Base-by-base conservation (phyloP, 352 stramenopile species). In the Globisporangium mamillatum region DNA sequence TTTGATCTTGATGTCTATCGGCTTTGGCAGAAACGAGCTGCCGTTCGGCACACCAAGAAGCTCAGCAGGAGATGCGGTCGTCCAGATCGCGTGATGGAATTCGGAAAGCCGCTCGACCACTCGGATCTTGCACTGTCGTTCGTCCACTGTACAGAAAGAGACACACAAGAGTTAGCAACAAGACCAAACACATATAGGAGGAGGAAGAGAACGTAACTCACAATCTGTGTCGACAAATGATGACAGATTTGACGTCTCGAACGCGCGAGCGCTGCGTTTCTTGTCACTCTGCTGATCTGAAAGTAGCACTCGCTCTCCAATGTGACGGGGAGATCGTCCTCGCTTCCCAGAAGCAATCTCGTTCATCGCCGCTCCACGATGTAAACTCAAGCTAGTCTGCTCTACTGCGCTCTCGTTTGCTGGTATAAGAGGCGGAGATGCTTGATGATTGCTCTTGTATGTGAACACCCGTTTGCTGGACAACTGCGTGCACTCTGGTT, bases 51-150 rank as follows among this genome's bases (percentile, higher is more conserved):
- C 55, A 1, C 56, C 32, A 29, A 66, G 61, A 20, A 72, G 34
- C n/a, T 71, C 58, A 14, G 22, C 57, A 29, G 68, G 75, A 0
- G 60, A 67, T 20, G 81, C 66, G 57, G 76, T 89, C 7, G 80
- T 89, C 63, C 76, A 76, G 76, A 95, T 93, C 3, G 81, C 86
- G 22, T 93, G 77, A 3, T 92, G 84, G 66, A 95, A 95, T 58
- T 95, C 88, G 5, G 85, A 88, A 22, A 95, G 68, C 0, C 88
- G 83, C 64, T 95, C 88, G 1, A 95, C 88, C 1, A 95, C 86
- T 60, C 86, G 86, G 67, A 95, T 95, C 62, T 95, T 95, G 79
- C 86, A 95, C 69, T 95, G 88, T 3, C 88, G 81, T 50, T 95
- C 86, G 55, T 95, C 83, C 71, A 94, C 88, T 95, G 73, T n/a